phyloP scores from a whole-genome alignment of 148 eudicot species.

The Camellia sinensis region DNA sequence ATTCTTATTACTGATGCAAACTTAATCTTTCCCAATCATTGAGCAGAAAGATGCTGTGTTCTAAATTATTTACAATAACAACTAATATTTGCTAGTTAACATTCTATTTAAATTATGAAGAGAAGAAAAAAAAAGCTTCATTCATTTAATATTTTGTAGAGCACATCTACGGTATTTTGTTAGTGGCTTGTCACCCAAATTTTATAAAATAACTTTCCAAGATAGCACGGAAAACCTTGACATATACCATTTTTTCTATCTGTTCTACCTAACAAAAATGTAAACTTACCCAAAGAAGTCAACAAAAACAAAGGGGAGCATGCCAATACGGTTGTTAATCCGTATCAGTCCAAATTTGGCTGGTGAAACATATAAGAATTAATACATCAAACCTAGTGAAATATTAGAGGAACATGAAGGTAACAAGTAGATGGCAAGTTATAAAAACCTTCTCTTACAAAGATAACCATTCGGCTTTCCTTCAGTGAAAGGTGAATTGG shows the following conservation, averaged over 20 bases:
- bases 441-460: conserved; percentile 81
- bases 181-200: neutral
- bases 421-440: conserved; percentile 10
- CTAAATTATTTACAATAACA: neutral
- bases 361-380: conserved; percentile 29
- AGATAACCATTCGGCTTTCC: conserved; percentile 96
- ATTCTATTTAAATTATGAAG: neutral
- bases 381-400: conserved; percentile 16
- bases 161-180: neutral
- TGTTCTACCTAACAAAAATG: neutral
- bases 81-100: neutral
- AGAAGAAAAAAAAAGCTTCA: conserved; percentile 2
- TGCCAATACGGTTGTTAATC: conserved; percentile 79
- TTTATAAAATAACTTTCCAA: neutral
- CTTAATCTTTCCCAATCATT: neutral
- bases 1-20: neutral
- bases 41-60: neutral
- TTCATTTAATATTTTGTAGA: neutral
- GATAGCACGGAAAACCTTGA: neutral
- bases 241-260: neutral
- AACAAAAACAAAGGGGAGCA: conserved; percentile 96
- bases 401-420: neutral
- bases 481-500: conserved; percentile 97
- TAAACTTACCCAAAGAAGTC: conserved; percentile 79
- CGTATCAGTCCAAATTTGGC: conserved; percentile 92